Conservation (phyloP, 2,329 filamentous ascomycete species). For the Ceratocystis eucalypticola region DNA sequence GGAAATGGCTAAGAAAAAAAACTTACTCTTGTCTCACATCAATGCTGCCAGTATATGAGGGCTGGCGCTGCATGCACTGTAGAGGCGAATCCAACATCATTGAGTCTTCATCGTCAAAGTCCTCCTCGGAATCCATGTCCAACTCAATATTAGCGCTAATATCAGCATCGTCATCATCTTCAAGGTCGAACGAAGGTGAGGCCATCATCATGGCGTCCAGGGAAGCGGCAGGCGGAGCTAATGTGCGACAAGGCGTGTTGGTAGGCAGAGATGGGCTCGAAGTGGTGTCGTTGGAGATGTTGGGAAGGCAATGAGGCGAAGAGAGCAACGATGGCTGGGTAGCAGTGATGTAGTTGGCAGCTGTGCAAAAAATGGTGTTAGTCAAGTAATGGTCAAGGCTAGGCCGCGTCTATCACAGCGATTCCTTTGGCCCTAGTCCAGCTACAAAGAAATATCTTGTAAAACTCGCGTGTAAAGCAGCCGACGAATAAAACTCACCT, state of each 20-base stretch:
- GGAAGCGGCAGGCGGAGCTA: conserved; percentile 8
- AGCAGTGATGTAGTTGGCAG: conserved; percentile 2
- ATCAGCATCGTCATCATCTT: conserved; percentile 9
- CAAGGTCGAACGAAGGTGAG: conserved; percentile 12
- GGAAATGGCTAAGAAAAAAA: neutral
- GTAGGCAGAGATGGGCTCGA: conserved; percentile 39
- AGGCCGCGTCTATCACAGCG: neutral
- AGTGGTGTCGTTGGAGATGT: conserved; percentile 54
- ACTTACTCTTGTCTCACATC: conserved; percentile 14
- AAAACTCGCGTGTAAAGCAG: neutral
- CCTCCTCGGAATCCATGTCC: conserved; percentile 15
- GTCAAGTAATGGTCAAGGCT: neutral
- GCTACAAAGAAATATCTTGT: no score
- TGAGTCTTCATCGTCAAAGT: conserved; percentile 16
- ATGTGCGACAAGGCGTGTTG: conserved; percentile 14
- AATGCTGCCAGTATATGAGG: conserved; percentile 6
- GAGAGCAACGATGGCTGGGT: conserved; percentile 22
- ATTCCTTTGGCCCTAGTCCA: no score
- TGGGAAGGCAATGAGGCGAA: conserved; percentile 25
- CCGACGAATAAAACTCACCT: neutral
- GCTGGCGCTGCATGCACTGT: conserved; percentile 13
- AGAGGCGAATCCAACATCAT: conserved; percentile 18
- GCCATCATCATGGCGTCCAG: conserved; percentile 19
- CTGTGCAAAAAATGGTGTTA: neutral
- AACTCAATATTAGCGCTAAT: conserved; percentile 7